Evolutionary conservation across 2,329 filamentous ascomycete species (phyloP).

Genomic region (Diaporthe destruens): DNA sequence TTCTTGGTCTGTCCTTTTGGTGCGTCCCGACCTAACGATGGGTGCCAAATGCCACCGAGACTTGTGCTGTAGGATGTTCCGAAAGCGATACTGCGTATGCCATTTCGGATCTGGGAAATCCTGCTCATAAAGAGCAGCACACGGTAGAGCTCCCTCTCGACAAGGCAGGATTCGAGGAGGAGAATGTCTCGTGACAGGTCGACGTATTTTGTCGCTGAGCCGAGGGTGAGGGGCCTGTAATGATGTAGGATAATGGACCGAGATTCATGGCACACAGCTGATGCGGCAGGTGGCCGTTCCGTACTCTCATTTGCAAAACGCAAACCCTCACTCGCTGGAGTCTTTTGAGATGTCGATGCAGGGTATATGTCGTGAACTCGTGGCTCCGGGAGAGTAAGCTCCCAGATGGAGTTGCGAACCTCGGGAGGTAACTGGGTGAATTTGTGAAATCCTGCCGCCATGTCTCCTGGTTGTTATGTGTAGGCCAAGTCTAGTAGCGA

Average conservation of each 20-base stretch:
- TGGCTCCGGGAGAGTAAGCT: slow-evolving; percentile 57
- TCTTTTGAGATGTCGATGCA: slow-evolving; percentile 56
- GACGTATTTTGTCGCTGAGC: slow-evolving; percentile 60
- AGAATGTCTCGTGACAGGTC: slow-evolving; percentile 60
- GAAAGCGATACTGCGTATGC: slow-evolving; percentile 56
- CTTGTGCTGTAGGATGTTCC: slow-evolving; percentile 62
- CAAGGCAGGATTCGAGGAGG: slow-evolving; percentile 61
- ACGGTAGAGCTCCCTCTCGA: slow-evolving; percentile 60
- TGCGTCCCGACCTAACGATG: slow-evolving; percentile 57
- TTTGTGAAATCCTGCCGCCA: slow-evolving; percentile 45
- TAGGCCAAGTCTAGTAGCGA: slow-evolving; percentile 43
- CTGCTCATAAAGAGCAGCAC: slow-evolving; percentile 61
- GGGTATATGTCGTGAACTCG: slow-evolving; percentile 63
- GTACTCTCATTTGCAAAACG: slow-evolving; percentile 62
- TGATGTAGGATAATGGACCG: slow-evolving; percentile 57
- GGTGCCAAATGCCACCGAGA: slow-evolving; percentile 57
- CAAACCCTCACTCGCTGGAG: slow-evolving; percentile 56
- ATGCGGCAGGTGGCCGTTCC: slow-evolving; percentile 59
- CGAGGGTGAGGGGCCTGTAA: slow-evolving; percentile 59
- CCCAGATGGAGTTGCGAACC: slow-evolving; percentile 61
- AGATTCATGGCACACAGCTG: slow-evolving; percentile 59
- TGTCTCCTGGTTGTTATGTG: slow-evolving; percentile 40
- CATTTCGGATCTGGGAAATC: slow-evolving; percentile 58
- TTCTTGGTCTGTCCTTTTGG: slow-evolving; percentile 52
- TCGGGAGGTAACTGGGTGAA: slow-evolving; percentile 57